These are phyloP conservation scores for Aspergillus sp. DNA, from an alignment of 2,329 filamentous ascomycete species.

Conservation along the genomic window DNA sequence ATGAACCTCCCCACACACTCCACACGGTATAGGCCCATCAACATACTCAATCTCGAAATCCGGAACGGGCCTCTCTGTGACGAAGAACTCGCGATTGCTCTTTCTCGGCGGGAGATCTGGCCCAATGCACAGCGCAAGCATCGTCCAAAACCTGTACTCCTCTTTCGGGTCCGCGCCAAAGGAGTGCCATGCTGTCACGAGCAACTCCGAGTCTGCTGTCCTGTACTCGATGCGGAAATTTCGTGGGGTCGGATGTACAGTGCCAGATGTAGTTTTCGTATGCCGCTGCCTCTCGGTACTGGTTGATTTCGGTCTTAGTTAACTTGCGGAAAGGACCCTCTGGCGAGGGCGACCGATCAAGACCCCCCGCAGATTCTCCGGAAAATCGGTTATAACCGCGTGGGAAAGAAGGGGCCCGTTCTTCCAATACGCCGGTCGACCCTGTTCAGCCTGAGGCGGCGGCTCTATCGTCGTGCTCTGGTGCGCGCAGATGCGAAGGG, in stretches of 20 bases:
- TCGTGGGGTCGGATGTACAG: slow-evolving; percentile 7
- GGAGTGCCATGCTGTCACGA: slow-evolving; percentile 11
- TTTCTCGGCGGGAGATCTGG: neutral
- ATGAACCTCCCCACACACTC: neutral
- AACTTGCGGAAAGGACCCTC: neutral
- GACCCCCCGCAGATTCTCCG: neutral
- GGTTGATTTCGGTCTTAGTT: neutral
- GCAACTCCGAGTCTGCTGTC: neutral
- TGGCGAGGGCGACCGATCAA: neutral
- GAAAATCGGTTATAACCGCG: slow-evolving; percentile 3
- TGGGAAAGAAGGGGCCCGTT: neutral
- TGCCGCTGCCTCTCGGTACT: neutral
- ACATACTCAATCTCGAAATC: neutral
- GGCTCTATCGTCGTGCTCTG: too few relatives aligned
- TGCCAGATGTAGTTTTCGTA: neutral
- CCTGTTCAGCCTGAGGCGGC: too few relatives aligned
- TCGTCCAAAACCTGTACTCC: slow-evolving; percentile 8
- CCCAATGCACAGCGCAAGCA: slow-evolving; percentile 10
- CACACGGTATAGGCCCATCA: neutral
- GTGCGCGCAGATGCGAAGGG: too few relatives aligned
- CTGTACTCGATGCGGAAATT: slow-evolving; percentile 1
- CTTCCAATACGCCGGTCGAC: too few relatives aligned
- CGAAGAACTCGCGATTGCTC: slow-evolving; percentile 14
- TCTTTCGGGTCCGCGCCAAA: slow-evolving; percentile 11
- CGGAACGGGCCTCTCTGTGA: neutral